Base-by-base conservation (phyloP, 164 flowering plant species). In the Macadamia tetraphylla region DNA sequence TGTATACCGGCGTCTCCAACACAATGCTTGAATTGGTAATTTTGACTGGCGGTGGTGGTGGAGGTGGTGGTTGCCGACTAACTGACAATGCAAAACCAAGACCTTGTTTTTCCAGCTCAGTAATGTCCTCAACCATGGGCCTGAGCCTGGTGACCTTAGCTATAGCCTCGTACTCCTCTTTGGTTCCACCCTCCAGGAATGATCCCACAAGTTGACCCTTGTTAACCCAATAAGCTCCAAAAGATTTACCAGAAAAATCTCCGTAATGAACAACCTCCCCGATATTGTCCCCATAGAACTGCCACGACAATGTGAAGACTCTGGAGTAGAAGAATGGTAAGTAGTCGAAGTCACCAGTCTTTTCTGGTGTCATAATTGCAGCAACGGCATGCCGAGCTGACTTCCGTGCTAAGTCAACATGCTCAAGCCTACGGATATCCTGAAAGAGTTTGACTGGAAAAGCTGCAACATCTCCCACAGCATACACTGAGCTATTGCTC, bases 281-380 rank as follows among this genome's bases (percentile, higher is more conserved):
- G n/a, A 66, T 75, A 67, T 77, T 85, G 80, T 94, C 99, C 55
- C 99, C 99, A 64, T 85, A 94, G 68, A 90, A 94, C 78, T 94
- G 99, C 99, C 99, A 94, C 17, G 99, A 94, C 64, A 90, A 73
- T 30, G 90, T 62, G 76, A 94, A 94, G 76, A 87, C 85, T 74
- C 97, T 77, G 35, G 99, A 92, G 80, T 94, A 94, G 84, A 94
- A 94, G 84, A 94, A 94, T 4, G 99, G 97, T 3, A 94, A 77
- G 70, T 92, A 89, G 72, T 92, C 94, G 46, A 90, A 88, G 29
- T 92, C 91, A 1, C 70, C 77, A 0, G 88, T 82, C 64, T 84
- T 86, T 13, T 81, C 81, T 1, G 92, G 88, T 46, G 81, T 86
- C 92, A 85, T 83, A 73, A 92, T 86, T 56, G 97, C 86, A 53